Evolutionary conservation across 352 stramenopile genomes (phyloP), one percentile per base, ranked within the genome.

Genomic region (Phytophthora citrophthora): DNA sequence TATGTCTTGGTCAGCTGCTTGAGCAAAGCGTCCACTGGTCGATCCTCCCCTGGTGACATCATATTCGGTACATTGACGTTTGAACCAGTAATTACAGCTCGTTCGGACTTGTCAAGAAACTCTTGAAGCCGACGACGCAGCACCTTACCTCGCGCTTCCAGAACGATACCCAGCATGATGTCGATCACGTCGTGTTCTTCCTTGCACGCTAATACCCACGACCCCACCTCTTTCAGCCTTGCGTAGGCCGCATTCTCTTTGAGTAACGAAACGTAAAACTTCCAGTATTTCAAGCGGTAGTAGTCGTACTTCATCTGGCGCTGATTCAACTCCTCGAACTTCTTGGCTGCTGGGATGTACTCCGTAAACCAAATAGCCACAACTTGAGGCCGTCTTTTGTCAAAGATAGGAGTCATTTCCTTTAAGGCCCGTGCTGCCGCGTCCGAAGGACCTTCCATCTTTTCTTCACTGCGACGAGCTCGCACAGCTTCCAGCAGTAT

Each of bases 171-270:
- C 8, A 94, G 70, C 86, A 94, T 92, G 15, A 89, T 77, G 32
- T 84, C 79, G 68, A 94, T 88, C 31, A 86, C 83, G 44, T 92
- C 83, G 46, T 94, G 86, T 10, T 94, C 84, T 68, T 94, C 86
- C 58, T 92, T 93, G 68, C 86, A 93, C 2, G 81, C 77, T 4
- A 89, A 41, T 6, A 93, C 80, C 86, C 86, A 94, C 0, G 74
- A 72, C 9, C 67, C 77, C 12, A 92, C 72, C 39, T 94, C 86
- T 43, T 90, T 93, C 13, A 94, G 62, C 13, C 74, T 66, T 13
- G 57, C 76, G 40, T 92, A 90, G 15, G 73, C 79, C 3, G 72
- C 60, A 20, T 69, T 83, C 38, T 90, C 77, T 45, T 77, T 50
- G 3, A 95, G 61, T 10, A 93, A 15, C 1, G 59, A 54, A 4